phyloP scores from a whole-genome alignment of 129 eudicot genomes.

The Flaveria bidentis region DNA sequence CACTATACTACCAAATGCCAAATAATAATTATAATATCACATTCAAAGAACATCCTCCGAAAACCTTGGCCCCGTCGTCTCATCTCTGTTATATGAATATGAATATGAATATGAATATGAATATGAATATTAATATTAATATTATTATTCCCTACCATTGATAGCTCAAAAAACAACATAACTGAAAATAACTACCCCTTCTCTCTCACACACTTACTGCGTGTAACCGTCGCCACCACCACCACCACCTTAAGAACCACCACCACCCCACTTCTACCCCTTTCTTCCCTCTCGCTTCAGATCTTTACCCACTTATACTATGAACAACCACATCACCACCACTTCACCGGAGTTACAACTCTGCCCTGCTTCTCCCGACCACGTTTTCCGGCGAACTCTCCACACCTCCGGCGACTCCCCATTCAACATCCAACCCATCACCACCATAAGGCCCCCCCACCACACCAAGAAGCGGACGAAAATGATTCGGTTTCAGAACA shows the following conservation, averaged over 20 bases:
- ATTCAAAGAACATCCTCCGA: slow-evolving; percentile 32
- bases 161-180: slow-evolving; percentile 33
- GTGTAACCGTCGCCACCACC: slow-evolving; percentile 52
- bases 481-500: slow-evolving; percentile 37
- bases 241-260: slow-evolving; percentile 32
- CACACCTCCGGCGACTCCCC: background rate
- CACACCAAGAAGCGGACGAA: slow-evolving; percentile 58
- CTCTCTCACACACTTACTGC: slow-evolving; percentile 37
- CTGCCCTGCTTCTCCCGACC: slow-evolving; percentile 33
- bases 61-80: slow-evolving; percentile 20
- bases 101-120: too few species aligned
- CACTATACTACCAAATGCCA: too few species aligned
- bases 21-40: background rate
- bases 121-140: too few species aligned
- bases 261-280: slow-evolving; percentile 31
- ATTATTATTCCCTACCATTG: slow-evolving; percentile 3
- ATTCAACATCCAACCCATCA: slow-evolving; percentile 31
- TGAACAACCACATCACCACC: slow-evolving; percentile 29
- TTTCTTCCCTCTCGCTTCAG: slow-evolving; percentile 23
- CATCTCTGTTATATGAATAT: background rate
- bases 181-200: slow-evolving; percentile 39
- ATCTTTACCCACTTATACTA: background rate
- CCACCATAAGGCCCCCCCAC: slow-evolving; percentile 27
- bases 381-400: slow-evolving; percentile 25
- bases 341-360: slow-evolving; percentile 36